Evolutionary conservation across 306 rosid species (phyloP).

Genomic region (Gleditsia sinensis): DNA sequence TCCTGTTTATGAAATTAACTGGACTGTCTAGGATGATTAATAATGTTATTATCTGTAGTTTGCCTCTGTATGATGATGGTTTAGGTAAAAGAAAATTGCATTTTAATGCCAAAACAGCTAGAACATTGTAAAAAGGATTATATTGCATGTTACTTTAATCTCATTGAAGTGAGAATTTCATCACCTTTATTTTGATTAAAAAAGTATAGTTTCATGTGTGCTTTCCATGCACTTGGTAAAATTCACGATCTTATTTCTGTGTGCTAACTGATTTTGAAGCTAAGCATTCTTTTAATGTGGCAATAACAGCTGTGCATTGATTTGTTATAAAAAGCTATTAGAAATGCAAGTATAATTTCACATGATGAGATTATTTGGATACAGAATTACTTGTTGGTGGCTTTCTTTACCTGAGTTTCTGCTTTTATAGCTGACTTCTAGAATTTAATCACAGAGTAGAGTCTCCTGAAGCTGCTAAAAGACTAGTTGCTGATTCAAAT

Average conservation of each 20-base stretch:
- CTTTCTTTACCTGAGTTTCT: not conserved
- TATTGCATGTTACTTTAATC: slow-evolving; percentile 16
- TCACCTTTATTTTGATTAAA: not conserved
- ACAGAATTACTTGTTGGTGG: not conserved
- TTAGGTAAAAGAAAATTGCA: not conserved
- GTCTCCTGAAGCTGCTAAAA: slow-evolving; percentile 16
- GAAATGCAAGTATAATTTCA: not conserved
- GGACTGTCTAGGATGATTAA: not conserved
- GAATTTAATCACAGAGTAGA: not conserved
- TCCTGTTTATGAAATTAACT: not conserved
- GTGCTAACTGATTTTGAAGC: not conserved
- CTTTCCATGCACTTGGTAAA: not conserved
- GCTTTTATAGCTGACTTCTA: not conserved
- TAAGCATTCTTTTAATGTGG: not conserved
- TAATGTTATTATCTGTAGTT: slow-evolving; percentile 2
- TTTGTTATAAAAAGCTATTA: not conserved
- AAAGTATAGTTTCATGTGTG: not conserved
- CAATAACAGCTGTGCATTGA: not conserved
- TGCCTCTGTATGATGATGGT: not conserved
- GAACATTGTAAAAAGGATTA: not conserved
- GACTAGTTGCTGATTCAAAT: slow-evolving; percentile 14
- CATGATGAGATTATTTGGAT: not conserved
- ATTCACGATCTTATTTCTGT: not conserved
- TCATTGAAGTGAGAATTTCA: not conserved
- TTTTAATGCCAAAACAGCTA: slow-evolving; percentile 20